These are phyloP conservation scores for Epichloe baconii DNA, from an alignment of 2,329 filamentous ascomycete species.

Conservation along the genomic window DNA sequence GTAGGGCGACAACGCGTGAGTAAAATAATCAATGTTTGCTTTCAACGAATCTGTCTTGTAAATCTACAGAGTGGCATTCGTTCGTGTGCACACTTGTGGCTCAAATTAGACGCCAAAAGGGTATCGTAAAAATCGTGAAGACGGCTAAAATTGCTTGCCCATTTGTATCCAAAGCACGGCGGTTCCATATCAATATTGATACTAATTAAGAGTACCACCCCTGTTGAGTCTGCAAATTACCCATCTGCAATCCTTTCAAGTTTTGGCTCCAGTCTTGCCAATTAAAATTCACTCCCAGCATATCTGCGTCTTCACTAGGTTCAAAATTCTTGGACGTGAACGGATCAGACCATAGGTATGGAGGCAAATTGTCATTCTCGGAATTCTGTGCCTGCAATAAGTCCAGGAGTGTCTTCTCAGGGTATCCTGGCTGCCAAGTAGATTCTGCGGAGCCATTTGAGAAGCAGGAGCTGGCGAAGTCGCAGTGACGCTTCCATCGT, in stretches of 20 bases:
- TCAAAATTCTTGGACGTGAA: slow-evolving; percentile 18
- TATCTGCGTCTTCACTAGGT: slow-evolving; percentile 22
- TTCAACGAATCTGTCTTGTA: too few species aligned
- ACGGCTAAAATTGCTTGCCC: too few species aligned
- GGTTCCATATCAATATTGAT: neutral
- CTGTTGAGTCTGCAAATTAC: slow-evolving; percentile 11
- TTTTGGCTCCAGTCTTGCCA: slow-evolving; percentile 37
- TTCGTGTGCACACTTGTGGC: too few species aligned
- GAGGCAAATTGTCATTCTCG: slow-evolving; percentile 23
- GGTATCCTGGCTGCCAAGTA: slow-evolving; percentile 4
- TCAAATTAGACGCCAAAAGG: neutral
- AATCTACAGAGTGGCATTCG: too few species aligned
- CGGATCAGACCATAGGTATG: slow-evolving; percentile 28
- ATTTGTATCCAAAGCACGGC: neutral
- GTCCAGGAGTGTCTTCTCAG: slow-evolving; percentile 10
- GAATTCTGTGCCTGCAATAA: slow-evolving; percentile 12
- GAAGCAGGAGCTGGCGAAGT: neutral
- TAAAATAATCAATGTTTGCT: too few species aligned
- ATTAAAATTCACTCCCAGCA: slow-evolving; percentile 30
- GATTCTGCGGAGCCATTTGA: neutral
- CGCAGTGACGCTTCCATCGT: neutral
- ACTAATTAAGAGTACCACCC: slow-evolving; percentile 9
- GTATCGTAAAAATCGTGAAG: neutral
- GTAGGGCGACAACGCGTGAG: too few species aligned
- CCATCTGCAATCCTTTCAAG: slow-evolving; percentile 26